Conservation (phyloP, 2,329 filamentous ascomycete species). For the Fusarium humuli region DNA sequence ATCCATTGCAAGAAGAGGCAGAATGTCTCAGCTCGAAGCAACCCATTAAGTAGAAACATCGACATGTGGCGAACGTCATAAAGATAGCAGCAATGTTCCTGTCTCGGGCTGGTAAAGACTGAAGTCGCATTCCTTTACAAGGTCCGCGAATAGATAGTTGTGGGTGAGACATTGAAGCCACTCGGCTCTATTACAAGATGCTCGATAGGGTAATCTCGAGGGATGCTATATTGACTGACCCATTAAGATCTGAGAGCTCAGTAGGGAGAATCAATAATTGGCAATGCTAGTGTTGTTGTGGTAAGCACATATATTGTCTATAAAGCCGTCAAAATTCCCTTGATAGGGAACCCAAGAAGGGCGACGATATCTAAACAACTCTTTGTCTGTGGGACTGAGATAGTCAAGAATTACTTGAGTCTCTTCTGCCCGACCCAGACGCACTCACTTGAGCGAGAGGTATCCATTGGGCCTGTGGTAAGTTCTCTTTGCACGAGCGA, state of each 20-base stretch:
- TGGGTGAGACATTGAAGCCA: conserved; percentile 43
- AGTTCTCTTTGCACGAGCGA: conserved; percentile 4
- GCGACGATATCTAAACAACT: neutral
- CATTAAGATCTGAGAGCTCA: conserved; percentile 2
- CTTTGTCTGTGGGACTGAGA: neutral
- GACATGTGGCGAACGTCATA: conserved; percentile 33
- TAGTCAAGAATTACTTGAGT: conserved; percentile 1
- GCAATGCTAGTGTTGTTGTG: conserved; percentile 12
- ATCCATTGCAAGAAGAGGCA: conserved; percentile 49
- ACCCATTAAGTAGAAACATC: conserved; percentile 8
- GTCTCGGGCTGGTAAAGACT: conserved; percentile 32
- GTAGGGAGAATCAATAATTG: conserved; percentile 25
- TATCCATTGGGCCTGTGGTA: conserved; percentile 8
- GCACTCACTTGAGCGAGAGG: conserved; percentile 25
- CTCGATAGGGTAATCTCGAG: conserved; percentile 2
- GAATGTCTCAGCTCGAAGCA: conserved; percentile 47
- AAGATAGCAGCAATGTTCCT: conserved; percentile 16
- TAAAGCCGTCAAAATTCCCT: neutral
- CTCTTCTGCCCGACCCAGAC: neutral
- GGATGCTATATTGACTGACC: conserved; percentile 15
- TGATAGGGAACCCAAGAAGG: neutral
- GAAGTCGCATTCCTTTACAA: conserved; percentile 45
- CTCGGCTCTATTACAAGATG: conserved; percentile 3
- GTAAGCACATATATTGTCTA: conserved; percentile 21
- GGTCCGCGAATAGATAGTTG: conserved; percentile 26